Base-by-base conservation (phyloP, 345 rosid species). In the Eucalyptus albens region DNA sequence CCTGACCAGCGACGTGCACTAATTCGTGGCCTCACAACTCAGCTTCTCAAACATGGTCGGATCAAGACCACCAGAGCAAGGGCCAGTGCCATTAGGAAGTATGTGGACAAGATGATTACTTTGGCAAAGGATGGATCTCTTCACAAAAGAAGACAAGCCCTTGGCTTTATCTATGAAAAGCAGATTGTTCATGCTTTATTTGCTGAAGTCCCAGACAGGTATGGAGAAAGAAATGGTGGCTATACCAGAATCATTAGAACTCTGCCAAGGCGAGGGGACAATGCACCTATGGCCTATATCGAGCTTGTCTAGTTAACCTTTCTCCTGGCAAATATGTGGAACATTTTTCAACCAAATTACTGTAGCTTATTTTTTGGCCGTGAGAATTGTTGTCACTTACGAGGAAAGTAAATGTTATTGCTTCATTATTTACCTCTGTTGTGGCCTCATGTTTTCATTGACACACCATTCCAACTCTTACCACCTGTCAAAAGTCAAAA, bases 211-310 rank as follows among this genome's bases (percentile, higher is more conserved):
- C 98, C 86, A 8, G 98, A 94, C 8, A 93, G 99, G 89, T 97
- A 97, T 27, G 99, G 99, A 6, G 98, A 96, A 3, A 91, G 99
- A 53, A 93, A 96, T 87, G 99, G 99, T n/a, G 99, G 99, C 6
- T 97, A 97, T 49, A 97, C 99, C 17, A 93, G 99, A 91, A 97
- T 97, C 86, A 94, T 97, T 82, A 95, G 99, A 92, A 97, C 98
- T 72, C 93, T 97, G 55, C 99, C 99, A 8, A 94, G 99, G 93
- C 92, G 99, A 90, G 99, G 99, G 55, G 99, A 97, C 89, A 97
- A 97, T 93, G 99, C 99, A 17, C 99, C 99, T 16, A 97, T 97
- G 99, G 99, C 99, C 0, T 97, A 94, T 88, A 95, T 96, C 89
- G 99, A 97, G 88, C 99, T 97, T 92, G 99, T 97, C 56, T 95